Evolutionary conservation across 179 eudicot species (phyloP).

Genomic region (Gypsophila paniculata): DNA sequence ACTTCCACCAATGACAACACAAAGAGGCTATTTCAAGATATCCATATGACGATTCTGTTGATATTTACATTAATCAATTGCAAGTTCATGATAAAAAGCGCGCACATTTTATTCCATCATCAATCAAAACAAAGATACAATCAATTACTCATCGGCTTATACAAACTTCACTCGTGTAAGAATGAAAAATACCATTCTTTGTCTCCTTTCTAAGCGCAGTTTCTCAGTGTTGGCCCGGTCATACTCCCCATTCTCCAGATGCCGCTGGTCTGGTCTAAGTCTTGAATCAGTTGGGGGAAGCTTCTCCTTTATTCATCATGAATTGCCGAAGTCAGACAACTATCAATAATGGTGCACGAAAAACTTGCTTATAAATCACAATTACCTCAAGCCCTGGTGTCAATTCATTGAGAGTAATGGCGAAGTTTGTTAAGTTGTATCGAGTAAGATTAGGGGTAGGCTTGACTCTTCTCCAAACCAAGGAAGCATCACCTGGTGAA

Average conservation of each 20-base stretch:
- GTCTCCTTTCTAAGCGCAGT: slow-evolving; percentile 70
- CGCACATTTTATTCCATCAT: too few species aligned
- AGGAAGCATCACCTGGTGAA: slow-evolving; percentile 35
- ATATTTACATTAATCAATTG: too few species aligned
- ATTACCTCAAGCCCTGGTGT: slow-evolving; percentile 82
- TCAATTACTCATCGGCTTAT: not conserved
- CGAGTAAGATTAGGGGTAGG: slow-evolving; percentile 64
- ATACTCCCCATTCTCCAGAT: slow-evolving; percentile 85
- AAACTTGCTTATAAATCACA: slow-evolving; percentile 16
- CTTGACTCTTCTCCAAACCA: slow-evolving; percentile 62
- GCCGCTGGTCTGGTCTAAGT: slow-evolving; percentile 87
- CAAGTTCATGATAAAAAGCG: too few species aligned
- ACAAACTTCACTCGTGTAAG: not conserved
- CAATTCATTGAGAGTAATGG: slow-evolving; percentile 79
- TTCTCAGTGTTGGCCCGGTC: slow-evolving; percentile 82
- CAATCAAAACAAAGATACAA: not conserved
- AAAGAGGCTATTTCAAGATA: too few species aligned
- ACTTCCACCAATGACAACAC: too few species aligned
- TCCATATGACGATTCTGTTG: too few species aligned
- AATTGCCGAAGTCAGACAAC: slow-evolving; percentile 40
- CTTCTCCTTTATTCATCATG: slow-evolving; percentile 61
- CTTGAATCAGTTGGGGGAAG: slow-evolving; percentile 95
- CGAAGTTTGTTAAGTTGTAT: slow-evolving; percentile 74
- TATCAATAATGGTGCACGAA: slow-evolving; percentile 22
- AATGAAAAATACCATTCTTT: slow-evolving; percentile 58